Conservation (phyloP, 2,329 filamentous ascomycete species). For the Ceratocystis destructans region DNA sequence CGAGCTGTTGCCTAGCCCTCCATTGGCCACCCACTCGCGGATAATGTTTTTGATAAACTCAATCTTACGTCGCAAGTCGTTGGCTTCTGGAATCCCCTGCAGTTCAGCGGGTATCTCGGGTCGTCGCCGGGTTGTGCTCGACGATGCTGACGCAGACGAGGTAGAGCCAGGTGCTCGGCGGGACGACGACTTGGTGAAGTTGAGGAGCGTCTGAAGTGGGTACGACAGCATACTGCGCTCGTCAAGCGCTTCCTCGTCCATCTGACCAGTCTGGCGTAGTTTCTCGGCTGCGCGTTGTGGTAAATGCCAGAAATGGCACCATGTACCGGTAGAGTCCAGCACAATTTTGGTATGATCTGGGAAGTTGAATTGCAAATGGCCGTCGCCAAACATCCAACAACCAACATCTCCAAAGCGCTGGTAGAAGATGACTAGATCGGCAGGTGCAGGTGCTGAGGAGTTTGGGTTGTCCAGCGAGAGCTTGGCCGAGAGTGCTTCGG, state of each 20-base stretch:
- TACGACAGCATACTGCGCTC: constrained; percentile 59
- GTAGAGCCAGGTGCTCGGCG: constrained; percentile 22
- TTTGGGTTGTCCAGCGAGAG: constrained; percentile 10
- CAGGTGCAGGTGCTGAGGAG: constrained; percentile 22
- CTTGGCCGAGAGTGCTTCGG: constrained; percentile 12
- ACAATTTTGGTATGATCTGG: constrained; percentile 80
- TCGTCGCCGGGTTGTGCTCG: constrained; percentile 36
- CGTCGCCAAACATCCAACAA: constrained; percentile 69
- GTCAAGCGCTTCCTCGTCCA: constrained; percentile 56
- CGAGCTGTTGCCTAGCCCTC: constrained; percentile 54
- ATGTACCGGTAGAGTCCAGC: constrained; percentile 57
- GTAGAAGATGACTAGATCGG: constrained; percentile 62
- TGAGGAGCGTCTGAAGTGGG: constrained; percentile 58
- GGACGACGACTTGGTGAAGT: constrained; percentile 43
- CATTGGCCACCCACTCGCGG: constrained; percentile 56
- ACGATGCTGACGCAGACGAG: constrained; percentile 26
- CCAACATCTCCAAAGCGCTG: constrained; percentile 69
- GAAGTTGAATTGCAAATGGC: constrained; percentile 73
- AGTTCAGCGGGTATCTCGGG: constrained; percentile 48
- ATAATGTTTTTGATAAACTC: constrained; percentile 56
- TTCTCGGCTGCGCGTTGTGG: constrained; percentile 55
- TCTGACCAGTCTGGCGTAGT: constrained; percentile 50
- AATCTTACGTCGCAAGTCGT: constrained; percentile 60
- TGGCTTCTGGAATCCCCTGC: constrained; percentile 53
- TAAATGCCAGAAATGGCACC: constrained; percentile 66